Evolutionary conservation across 202 grass and related monocot genomes (phyloP), one percentile per base, ranked within the genome.

Genomic region (Tripidium arundinaceum): DNA sequence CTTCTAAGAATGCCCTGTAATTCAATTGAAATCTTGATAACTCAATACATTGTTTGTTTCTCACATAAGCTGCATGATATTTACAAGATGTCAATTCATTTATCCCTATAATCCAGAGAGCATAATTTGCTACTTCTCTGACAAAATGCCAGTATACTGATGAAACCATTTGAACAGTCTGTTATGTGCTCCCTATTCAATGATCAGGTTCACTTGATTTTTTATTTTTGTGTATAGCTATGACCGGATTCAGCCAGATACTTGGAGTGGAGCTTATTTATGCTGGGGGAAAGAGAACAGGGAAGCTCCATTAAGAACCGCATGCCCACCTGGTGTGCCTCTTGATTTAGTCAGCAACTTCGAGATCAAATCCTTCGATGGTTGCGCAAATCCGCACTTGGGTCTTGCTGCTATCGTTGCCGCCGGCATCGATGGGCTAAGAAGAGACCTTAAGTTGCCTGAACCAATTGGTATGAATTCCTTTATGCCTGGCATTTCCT

Each of bases 201-300:
- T 65, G 15, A 39, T 16, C 11, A 25, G 36, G 12, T 47, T 69
- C 39, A 29, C 16, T 81, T 66, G 75, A 70, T 72, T 70, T 36
- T 72, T 14, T 76, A 41, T 86, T 47, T 75, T 54, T 68, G 16
- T 78, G 57, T 85, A 54, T 71, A 98, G 95, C 83, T 98, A 98
- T 33, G 90, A 94, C 70, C 83, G 95, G 29, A 89, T 98, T 83
- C 86, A 94, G 77, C 95, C 95, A 84, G 79, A 98, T 67, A 98
- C 88, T 62, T 98, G 95, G 90, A 98, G 95, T 84, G 95, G 92
- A 36, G 95, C 92, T 57, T 98, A 98, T 75, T 84, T 84, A 41
- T 98, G 95, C 77, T 98, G 95, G 95, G 95, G 95, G 24, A 94
- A 91, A 86, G 95, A 98, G 86, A 98, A 98, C 54, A 90, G 86